Percentiles rank a stretch among this genome's conserved stretches.
Conservation (phyloP, 2,329 filamentous ascomycete species). For the Colletotrichum liriopes region DNA sequence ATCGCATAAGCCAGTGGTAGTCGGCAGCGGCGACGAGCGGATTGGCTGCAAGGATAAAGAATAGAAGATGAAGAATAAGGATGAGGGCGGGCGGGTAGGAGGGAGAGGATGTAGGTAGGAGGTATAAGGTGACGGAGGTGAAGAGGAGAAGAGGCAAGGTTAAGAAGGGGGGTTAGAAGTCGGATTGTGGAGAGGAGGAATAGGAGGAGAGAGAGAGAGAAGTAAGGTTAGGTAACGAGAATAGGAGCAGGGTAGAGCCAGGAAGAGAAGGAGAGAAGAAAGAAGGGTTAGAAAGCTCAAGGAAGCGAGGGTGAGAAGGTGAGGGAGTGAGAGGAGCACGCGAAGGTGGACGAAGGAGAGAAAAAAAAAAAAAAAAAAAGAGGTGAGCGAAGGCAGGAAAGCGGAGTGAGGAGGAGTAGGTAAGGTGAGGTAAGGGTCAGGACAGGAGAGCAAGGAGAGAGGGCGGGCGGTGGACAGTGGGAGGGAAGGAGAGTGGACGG, state of each 20-base stretch:
- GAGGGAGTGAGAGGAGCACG: slow-evolving; percentile 31
- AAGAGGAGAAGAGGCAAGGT: slow-evolving; percentile 43
- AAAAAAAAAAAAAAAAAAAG: slow-evolving; percentile 45
- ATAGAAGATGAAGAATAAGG: slow-evolving; percentile 51
- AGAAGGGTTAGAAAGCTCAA: slow-evolving; percentile 50
- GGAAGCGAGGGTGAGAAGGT: slow-evolving; percentile 48
- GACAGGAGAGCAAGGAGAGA: slow-evolving; percentile 24
- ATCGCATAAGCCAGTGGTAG: slow-evolving; percentile 39
- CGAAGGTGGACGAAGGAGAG: slow-evolving; percentile 14
- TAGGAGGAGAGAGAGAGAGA: slow-evolving; percentile 48
- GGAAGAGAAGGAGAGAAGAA: slow-evolving; percentile 48
- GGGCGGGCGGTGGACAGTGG: slow-evolving; percentile 35
- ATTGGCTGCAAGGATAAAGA: slow-evolving; percentile 48
- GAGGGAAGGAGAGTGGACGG: slow-evolving; percentile 46
- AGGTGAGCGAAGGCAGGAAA: slow-evolving; percentile 33
- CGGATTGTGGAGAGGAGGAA: slow-evolving; percentile 38
- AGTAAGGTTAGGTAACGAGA: slow-evolving; percentile 44
- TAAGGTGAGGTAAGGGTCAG: slow-evolving; percentile 30
- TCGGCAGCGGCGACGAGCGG: slow-evolving; percentile 38
- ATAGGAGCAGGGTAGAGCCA: slow-evolving; percentile 49
- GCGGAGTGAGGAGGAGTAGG: slow-evolving; percentile 36
- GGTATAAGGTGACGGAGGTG: slow-evolving; percentile 47
- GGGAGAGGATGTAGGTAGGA: slow-evolving; percentile 48
- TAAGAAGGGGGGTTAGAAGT: slow-evolving; percentile 42
- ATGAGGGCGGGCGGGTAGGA: slow-evolving; percentile 49